Evolutionary conservation across 345 rosid genomes (phyloP).

Genomic region (Reutealis trisperma): DNA sequence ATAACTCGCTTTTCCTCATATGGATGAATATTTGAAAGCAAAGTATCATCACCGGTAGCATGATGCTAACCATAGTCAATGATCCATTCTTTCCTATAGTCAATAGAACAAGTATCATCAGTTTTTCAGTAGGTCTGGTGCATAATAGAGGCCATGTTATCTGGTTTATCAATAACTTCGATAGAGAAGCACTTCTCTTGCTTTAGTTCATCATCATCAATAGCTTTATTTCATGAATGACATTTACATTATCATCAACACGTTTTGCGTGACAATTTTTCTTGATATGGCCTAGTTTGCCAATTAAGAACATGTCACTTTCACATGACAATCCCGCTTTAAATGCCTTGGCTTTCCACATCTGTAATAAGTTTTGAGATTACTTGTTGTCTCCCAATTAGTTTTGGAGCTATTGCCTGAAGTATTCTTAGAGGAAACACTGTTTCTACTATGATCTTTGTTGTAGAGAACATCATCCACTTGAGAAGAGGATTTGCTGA

Average conservation of each 20-base stretch:
- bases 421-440: no score
- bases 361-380: no score
- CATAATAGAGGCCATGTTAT: background rate
- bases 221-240: background rate
- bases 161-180: background rate
- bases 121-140: background rate
- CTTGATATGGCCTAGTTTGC: slow-evolving; percentile 3
- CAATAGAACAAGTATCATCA: background rate
- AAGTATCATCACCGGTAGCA: slow-evolving; percentile 6
- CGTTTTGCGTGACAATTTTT: slow-evolving; percentile 2
- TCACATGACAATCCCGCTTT: background rate
- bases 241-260: background rate
- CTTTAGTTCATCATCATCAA: background rate
- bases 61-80: slow-evolving; percentile 4
- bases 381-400: no score
- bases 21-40: background rate
- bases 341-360: slow-evolving; percentile 8
- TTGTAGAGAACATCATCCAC: no score
- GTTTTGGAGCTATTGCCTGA: no score
- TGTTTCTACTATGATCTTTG: no score
- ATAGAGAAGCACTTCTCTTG: slow-evolving; percentile 8
- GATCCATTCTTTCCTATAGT: slow-evolving; percentile 4
- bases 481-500: no score
- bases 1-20: background rate
- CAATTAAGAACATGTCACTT: background rate